Percentiles rank a stretch among this genome's conserved stretches.
phyloP scores from a whole-genome alignment of 108 stramenopile genomes.

The Skeletonema menzelii region DNA sequence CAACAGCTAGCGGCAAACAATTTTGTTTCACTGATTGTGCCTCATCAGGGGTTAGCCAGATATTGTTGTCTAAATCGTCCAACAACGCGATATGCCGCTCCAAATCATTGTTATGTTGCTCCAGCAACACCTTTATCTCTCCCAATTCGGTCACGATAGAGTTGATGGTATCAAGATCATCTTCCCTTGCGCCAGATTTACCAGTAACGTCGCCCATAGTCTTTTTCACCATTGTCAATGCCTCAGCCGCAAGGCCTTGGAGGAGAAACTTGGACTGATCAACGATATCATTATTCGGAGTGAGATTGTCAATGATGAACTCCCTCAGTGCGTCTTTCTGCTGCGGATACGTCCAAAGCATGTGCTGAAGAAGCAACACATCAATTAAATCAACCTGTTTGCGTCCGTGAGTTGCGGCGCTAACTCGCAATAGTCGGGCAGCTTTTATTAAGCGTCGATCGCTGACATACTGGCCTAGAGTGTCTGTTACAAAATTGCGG shows the following conservation, averaged over 20 bases:
- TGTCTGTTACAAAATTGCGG: conserved; percentile 54
- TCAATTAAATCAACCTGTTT: conserved; percentile 61
- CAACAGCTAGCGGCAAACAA: conserved; percentile 51
- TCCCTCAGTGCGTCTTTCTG: conserved; percentile 49
- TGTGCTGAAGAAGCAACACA: conserved; percentile 60
- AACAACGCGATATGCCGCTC: conserved; percentile 55
- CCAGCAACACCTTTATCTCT: conserved; percentile 37
- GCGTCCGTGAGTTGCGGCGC: conserved; percentile 67
- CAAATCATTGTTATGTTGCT: conserved; percentile 32
- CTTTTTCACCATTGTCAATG: conserved; percentile 43
- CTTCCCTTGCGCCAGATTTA: conserved; percentile 48
- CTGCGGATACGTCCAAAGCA: conserved; percentile 66
- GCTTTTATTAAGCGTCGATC: conserved; percentile 72
- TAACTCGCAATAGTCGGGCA: conserved; percentile 54
- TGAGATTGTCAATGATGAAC: conserved; percentile 68
- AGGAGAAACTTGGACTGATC: conserved; percentile 57
- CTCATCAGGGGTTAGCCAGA: conserved; percentile 64
- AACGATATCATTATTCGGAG: conserved; percentile 40
- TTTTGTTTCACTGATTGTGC: conserved; percentile 52
- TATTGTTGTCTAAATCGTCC: conserved; percentile 26
- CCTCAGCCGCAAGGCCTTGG: conserved; percentile 53
- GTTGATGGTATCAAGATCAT: conserved; percentile 49
- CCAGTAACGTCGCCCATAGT: conserved; percentile 68
- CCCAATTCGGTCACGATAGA: conserved; percentile 42
- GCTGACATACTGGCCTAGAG: conserved; percentile 56